Percentiles rank a stretch among this genome's conserved stretches.
Evolutionary conservation across 257 asterid species (phyloP).

Genomic region (Solanum piurae): DNA sequence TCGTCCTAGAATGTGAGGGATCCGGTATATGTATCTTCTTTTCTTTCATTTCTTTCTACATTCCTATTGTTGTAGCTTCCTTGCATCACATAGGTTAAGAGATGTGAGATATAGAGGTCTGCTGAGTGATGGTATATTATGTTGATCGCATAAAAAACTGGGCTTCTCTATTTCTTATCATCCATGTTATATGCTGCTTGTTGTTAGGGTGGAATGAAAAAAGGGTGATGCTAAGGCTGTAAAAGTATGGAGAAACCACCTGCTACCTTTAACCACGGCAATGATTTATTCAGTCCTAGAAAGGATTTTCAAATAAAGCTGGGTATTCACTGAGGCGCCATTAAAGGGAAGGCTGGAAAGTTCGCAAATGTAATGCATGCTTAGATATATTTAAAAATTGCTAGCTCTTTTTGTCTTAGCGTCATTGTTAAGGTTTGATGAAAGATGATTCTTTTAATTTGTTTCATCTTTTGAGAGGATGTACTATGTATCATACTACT

Average conservation of each 20-base stretch:
- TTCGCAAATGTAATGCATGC: not conserved
- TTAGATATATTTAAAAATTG: not conserved
- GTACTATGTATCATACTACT: not conserved
- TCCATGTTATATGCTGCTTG: not conserved
- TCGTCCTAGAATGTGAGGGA: not conserved
- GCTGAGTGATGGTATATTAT: not conserved
- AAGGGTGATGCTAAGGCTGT: not conserved
- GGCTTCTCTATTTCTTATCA: not conserved
- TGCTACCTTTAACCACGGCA: not conserved
- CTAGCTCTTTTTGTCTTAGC: not conserved
- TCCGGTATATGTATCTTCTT: not conserved
- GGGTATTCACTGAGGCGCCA: not conserved
- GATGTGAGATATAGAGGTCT: not conserved
- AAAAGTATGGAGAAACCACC: not conserved
- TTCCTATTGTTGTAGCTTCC: not conserved
- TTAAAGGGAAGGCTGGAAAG: not conserved
- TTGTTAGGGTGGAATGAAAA: not conserved
- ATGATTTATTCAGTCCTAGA: not conserved
- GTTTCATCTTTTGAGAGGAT: not conserved
- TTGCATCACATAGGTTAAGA: not conserved
- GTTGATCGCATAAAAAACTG: not conserved
- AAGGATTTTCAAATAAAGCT: not conserved
- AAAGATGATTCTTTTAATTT: not conserved
- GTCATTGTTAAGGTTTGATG: not conserved
- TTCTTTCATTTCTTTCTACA: not conserved